Evolutionary conservation across 148 eudicot species (phyloP).

Genomic region (Selenicereus undatus): DNA sequence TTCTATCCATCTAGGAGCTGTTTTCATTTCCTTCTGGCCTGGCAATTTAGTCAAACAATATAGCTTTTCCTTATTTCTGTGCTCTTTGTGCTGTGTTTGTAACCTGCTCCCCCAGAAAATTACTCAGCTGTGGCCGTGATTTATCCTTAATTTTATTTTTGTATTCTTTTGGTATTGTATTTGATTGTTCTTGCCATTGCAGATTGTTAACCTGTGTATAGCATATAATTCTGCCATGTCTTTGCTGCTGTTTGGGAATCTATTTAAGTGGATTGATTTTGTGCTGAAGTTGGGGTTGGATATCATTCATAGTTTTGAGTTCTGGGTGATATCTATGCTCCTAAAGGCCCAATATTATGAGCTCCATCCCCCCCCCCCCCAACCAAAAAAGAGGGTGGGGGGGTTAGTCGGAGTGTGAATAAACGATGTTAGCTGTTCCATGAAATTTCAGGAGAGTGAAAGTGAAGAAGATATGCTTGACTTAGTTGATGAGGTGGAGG

Average conservation of each 20-base stretch:
- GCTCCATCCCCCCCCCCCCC: background rate
- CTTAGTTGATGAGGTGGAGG: constrained; percentile 76
- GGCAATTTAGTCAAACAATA: background rate
- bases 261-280: background rate
- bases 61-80: background rate
- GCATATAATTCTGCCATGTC: too few relatives aligned
- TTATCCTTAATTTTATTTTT: too few relatives aligned
- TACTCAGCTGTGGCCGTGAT: background rate
- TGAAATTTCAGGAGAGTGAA: constrained; percentile 70
- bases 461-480: constrained; percentile 92
- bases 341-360: background rate
- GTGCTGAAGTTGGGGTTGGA: background rate
- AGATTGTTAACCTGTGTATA: too few relatives aligned
- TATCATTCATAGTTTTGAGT: background rate
- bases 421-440: constrained; percentile 8
- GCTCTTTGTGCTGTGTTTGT: background rate
- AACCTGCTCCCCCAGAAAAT: background rate
- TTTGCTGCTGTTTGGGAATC: background rate
- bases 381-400: background rate
- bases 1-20: too few relatives aligned
- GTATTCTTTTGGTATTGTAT: background rate
- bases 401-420: background rate
- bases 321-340: background rate
- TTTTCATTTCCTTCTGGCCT: background rate
- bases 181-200: background rate